A percentile compares a stretch with the other conserved stretches of the same genome.
These are phyloP conservation scores for Blepharisma japonicum DNA, from an alignment of 73 alveolate species.

Conservation along the genomic window DNA sequence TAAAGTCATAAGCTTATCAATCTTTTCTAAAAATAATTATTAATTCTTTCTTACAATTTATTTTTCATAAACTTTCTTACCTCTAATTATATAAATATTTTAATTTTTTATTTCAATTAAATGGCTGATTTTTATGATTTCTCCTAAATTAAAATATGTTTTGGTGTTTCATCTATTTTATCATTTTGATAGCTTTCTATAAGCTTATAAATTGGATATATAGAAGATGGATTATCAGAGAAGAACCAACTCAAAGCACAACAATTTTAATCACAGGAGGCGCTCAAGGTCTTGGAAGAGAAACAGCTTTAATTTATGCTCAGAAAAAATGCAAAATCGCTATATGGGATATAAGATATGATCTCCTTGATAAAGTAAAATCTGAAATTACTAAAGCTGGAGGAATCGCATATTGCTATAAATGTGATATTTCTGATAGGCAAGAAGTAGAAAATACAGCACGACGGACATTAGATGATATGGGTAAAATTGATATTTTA, in stretches of 20 bases:
- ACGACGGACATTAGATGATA: not conserved
- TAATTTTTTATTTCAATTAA: too few relatives aligned
- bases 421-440: not conserved
- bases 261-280: slow-evolving; percentile 5
- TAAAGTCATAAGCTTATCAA: too few relatives aligned
- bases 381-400: not conserved
- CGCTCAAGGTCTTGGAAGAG: slow-evolving; percentile 23
- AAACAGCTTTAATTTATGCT: not conserved
- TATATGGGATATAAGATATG: slow-evolving; percentile 1
- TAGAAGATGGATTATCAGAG: too few relatives aligned
- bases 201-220: too few relatives aligned
- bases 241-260: not conserved
- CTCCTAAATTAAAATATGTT: too few relatives aligned
- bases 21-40: too few relatives aligned
- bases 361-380: not conserved
- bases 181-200: too few relatives aligned
- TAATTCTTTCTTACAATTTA: too few relatives aligned
- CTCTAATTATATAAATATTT: too few relatives aligned
- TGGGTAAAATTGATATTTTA: slow-evolving; percentile 9
- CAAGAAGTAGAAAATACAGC: not conserved
- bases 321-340: not conserved
- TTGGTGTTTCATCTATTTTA: too few relatives aligned
- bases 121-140: too few relatives aligned
- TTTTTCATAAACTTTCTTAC: too few relatives aligned
- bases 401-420: not conserved